Evolutionary conservation across 2,329 filamentous ascomycete genomes (phyloP), one percentile per base, ranked within the genome.

Genomic region (Cladosporium sp.): DNA sequence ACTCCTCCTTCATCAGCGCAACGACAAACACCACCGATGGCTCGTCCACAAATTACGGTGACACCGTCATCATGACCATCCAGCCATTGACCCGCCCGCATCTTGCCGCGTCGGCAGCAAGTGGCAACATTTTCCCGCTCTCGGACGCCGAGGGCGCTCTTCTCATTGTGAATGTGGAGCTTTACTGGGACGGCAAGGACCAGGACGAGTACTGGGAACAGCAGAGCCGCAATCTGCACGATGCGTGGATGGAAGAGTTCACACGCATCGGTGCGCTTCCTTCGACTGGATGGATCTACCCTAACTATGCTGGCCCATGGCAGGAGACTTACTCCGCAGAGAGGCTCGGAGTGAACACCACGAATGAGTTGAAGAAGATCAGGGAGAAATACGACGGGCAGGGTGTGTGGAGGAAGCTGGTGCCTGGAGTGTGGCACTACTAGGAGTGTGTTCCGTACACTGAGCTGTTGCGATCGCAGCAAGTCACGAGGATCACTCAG

Each of bases 271-370:
- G 44, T 21, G 62, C 41, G 15, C 30, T 58, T n/a, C 57, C 57
- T 0, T 38, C 57, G 24, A 58, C 26, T 10, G 47, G 55, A 34
- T 60, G 64, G 64, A 51, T 77, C 1, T 78, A 78, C 65, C 67
- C 77, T 18, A 78, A 77, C 62, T 78, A 79, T 69, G 77, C 77
- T 7, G 72, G 72, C 8, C 57, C 59, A 57, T 78, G 75, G 68
- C 76, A 79, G 66, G 69, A 78, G 49, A 75, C 74, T 10, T 74
- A 78, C n/a, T 55, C 51, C 11, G 51, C 49, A 24, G 63, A 61
- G 3, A 69, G 69, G 14, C 74, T 76, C 68, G 74, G 74, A 3
- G 63, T 63, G 36, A 65, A 65, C 28, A 71, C 69, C 67, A 68
- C 71, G 41, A 47, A 63, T 36, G 69, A 71, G 57, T 60, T 79